Base-by-base conservation (phyloP, 257 asterid genomes). In the Ligustrum vulgare region DNA sequence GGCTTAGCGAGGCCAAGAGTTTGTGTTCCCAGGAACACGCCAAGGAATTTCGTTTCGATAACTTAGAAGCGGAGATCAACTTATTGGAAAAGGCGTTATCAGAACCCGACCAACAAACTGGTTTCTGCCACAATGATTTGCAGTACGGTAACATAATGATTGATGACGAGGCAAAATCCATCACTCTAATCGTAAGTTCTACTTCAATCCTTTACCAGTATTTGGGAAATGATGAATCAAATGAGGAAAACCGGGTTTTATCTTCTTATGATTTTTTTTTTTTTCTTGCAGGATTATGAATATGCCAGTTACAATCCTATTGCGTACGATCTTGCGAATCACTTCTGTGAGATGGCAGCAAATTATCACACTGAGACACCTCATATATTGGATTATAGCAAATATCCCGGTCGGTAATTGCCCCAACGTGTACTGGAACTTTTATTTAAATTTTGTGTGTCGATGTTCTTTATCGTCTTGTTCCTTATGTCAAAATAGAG, bases 271-370 rank as follows among this genome's bases (percentile, higher is more conserved):
- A 25, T 16, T 47, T 32, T 15, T 10, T 34, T 37, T 0, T 41
- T 18, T 66, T 33, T 47, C 28, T 60, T 45, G 39, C 84, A 95
- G 98, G 98, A 95, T 80, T 95, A 93, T 62, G 98, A 93, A 78
- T 91, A 95, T 66, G 93, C 94, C 0, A 91, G 97, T 86, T 93
- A 93, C 78, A 93, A 95, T 79, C 97, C 98, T 10, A 80, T 90
- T 37, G 93, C 99, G 0, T 95, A 91, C 76, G 99, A 95, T 80
- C 64, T 95, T 75, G 99, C 99, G 2, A 95, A 95, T 76, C 99
- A 95, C 81, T 95, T 95, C 85, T 93, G 98, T 31, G 98, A 93
- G 80, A 95, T 95, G 99, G 96, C 89, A 72, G 98, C 97, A 13
- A 79, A 95, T 82, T 95, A 93, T 80, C 97, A 95, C 85, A 81